Evolutionary conservation across 2,329 filamentous ascomycete genomes (phyloP), one percentile per base, ranked within the genome.

Genomic region (Venturia effusa): DNA sequence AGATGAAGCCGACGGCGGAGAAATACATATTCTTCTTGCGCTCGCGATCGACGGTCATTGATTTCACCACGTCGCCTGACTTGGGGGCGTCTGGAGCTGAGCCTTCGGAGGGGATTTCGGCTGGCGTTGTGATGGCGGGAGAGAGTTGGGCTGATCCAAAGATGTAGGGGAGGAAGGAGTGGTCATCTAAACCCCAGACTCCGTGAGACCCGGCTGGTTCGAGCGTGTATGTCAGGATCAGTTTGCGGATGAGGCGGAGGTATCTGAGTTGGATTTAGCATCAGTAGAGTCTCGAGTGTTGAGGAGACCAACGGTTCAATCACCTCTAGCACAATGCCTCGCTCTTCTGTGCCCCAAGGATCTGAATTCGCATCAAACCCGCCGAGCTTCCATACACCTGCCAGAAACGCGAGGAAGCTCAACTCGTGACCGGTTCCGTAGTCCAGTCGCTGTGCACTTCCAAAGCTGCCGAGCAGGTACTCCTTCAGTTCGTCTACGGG

Each of bases 121-220:
- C 70, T 1, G 78, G 74, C 0, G 79, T 77, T 1, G 65, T 67
- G 67, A 96, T 89, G 0, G 66, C 67, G 0, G 91, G 88, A 11
- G 88, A 88, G 48, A 95, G 80, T 73, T 99, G 94, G 0, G 94
- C 92, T 1, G 92, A 96, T 39, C 94, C 94, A 67, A 97, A 92
- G 64, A 99, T 90, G 74, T 97, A 99, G 0, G 94, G 89, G 32
- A 94, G 75, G 74, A 99, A 97, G 10, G 86, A 92, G 76, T 99
- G 93, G 74, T 99, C 94, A 73, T 99, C 94, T n/a, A 99, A 81
- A 24, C 94, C 94, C 94, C 94, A 99, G 24, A 99, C 94, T 3
- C 94, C 94, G 72, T 97, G 94, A 1, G 93, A 96, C 2, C 94
- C 94, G 6, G 94, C 94, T 4, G 94, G 94, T 72, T 99, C 94